Evolutionary conservation across 306 rosid genomes (phyloP), one percentile per base, ranked within the genome.

Genomic region (Cucurbita ficifolia): DNA sequence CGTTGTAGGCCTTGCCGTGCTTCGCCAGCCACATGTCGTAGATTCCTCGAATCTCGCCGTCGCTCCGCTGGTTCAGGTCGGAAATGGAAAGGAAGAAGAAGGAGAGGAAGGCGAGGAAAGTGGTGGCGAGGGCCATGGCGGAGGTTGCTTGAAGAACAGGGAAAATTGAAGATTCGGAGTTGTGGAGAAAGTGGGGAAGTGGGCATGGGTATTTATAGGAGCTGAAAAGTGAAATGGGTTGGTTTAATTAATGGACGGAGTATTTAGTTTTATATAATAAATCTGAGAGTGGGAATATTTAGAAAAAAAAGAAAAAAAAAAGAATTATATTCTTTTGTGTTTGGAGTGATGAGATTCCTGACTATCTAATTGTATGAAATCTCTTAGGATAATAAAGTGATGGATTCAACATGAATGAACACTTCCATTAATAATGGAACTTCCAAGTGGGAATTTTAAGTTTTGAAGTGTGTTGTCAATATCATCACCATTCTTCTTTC

Each of bases 1-100:
- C 99, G 73, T 94, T 94, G 70, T 89, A 81, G 19, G 83, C 77
- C 36, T 86, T 89, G 43, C 81, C 79, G 74, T 91, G 87, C 79
- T 83, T 83, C 16, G 79, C 85, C 9, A 85, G 61, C 99, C 99
- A 94, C 17, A 73, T 76, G 65, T 79, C 84, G 76, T 89, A 91
- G 75, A 86, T 77, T 65, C 22, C 73, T 82, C 79, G 83, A 3
- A 88, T 78, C 69, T 94, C 91, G 11, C 83, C 78, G 35, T 90
- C 85, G 56, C 52, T 83, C 56, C 83, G 81, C 49, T 14, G 9
- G 73, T 64, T 63, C 5, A 50, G 16, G 16, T 18, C 38, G 46
- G 60, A 58, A 29, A 14, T 19, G 8, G 51, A 55, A 10, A 72
- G 39, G 33, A 57, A 1, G 57, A 58, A 16, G 43, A 74, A 19